A percentile compares a stretch with the other conserved stretches of the same genome.
These are phyloP conservation scores for Amanita inopinata DNA, from an alignment of 768 basidiomycete species.

Conservation along the genomic window DNA sequence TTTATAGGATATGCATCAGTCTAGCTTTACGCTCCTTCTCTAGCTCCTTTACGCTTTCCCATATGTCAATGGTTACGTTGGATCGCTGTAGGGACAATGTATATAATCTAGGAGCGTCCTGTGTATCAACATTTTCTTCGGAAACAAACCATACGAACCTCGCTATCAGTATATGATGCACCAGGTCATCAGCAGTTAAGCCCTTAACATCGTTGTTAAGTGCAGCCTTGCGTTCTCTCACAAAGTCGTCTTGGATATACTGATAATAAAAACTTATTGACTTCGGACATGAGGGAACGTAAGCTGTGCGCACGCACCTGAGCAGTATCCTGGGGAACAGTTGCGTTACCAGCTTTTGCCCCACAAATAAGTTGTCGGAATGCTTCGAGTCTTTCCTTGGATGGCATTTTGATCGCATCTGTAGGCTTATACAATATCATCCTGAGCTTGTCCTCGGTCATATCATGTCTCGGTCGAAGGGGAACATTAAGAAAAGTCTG, in stretches of 20 bases:
- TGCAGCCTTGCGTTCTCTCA: constrained; percentile 29
- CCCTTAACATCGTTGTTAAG: constrained; percentile 22
- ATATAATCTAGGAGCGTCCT: constrained; percentile 35
- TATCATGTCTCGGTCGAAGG: constrained; percentile 22
- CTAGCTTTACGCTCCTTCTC: constrained; percentile 36
- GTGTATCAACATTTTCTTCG: constrained; percentile 5
- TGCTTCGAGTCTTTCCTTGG: constrained; percentile 33
- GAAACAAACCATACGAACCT: constrained; percentile 34
- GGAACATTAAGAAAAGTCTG: constrained; percentile 55
- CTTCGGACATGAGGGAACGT: neutral
- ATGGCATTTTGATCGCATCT: constrained; percentile 35
- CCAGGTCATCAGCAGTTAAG: constrained; percentile 49
- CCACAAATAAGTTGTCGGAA: constrained; percentile 54
- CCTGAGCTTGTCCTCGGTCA: constrained; percentile 8
- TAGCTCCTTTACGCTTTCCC: constrained; percentile 57
- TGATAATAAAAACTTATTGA: constrained; percentile 17
- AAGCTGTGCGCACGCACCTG: constrained; percentile 32
- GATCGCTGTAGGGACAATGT: constrained; percentile 50
- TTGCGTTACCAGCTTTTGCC: constrained; percentile 49
- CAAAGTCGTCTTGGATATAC: constrained; percentile 76
- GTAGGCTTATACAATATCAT: constrained; percentile 39
- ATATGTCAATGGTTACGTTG: constrained; percentile 46
- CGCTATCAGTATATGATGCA: constrained; percentile 58
- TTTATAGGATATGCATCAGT: constrained; percentile 5
- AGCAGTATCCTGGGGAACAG: constrained; percentile 44